phyloP scores from a whole-genome alignment of 1,284 basidiomycete genomes.

The Ganoderma resinaceum region DNA sequence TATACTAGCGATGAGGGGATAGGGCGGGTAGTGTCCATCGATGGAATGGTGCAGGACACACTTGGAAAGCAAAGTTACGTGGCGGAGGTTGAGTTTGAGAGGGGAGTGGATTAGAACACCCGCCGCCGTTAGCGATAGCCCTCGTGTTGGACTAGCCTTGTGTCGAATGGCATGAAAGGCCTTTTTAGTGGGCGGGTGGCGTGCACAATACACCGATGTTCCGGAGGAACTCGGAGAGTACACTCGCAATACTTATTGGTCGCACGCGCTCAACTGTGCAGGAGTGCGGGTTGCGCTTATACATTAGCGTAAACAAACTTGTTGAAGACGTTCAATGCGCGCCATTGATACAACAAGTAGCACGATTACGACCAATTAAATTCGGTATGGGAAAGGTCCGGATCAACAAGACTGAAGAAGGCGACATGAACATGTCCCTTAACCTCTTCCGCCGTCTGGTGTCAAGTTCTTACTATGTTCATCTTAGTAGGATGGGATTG shows the following conservation, averaged over 20 bases:
- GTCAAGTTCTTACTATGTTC: not conserved
- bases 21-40: not conserved
- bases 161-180: not conserved
- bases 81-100: not conserved
- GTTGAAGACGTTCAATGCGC: not conserved
- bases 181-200: not conserved
- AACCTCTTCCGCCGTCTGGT: not conserved
- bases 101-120: not conserved
- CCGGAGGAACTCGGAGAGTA: not conserved
- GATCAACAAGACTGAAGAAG: not conserved
- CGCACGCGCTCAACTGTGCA: not conserved
- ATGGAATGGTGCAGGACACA: not conserved
- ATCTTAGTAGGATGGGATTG: not conserved
- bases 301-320: not conserved
- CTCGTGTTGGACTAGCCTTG: not conserved
- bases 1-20: not conserved
- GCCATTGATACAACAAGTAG: no score
- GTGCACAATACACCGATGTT: not conserved
- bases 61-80: not conserved
- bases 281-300: not conserved
- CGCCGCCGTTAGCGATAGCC: not conserved
- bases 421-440: not conserved
- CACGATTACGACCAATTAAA: not conserved
- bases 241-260: not conserved
- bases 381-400: not conserved